These are phyloP conservation scores for Pyrenophora teres DNA, from an alignment of 2,329 filamentous ascomycete genomes.

Conservation along the genomic window DNA sequence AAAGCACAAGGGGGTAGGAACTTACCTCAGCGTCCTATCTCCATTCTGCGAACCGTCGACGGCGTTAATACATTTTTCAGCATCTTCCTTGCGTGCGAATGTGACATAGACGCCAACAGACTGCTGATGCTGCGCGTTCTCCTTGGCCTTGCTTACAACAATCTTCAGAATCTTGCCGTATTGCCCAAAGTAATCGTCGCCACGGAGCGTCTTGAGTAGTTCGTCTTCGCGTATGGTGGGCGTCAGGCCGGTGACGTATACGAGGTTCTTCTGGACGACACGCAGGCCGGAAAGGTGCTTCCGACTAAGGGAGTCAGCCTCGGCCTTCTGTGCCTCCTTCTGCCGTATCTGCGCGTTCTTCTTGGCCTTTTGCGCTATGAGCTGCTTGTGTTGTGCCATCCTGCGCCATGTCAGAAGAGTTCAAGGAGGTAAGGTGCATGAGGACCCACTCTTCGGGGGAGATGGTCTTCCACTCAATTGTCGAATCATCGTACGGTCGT, in stretches of 20 bases:
- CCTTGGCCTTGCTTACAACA: constrained; percentile 94
- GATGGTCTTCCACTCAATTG: constrained; percentile 94
- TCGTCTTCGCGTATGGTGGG: constrained; percentile 92
- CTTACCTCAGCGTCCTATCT: constrained; percentile 78
- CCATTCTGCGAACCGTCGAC: constrained; percentile 93
- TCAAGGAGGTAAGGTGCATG: constrained; percentile 16
- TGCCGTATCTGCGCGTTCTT: constrained; percentile 89
- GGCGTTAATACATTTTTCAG: constrained; percentile 83
- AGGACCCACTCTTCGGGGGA: constrained; percentile 86
- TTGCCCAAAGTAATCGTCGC: constrained; percentile 93
- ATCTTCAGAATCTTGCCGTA: constrained; percentile 99
- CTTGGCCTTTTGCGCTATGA: constrained; percentile 80
- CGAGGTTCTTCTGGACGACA: constrained; percentile 97
- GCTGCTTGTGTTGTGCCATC: constrained; percentile 74
- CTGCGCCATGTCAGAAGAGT: constrained; percentile 51
- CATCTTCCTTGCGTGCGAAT: constrained; percentile 89
- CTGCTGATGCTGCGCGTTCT: constrained; percentile 69
- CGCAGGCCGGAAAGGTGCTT: constrained; percentile 95
- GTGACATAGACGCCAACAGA: constrained; percentile 99
- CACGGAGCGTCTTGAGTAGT: constrained; percentile 85
- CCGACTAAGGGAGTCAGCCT: constrained; percentile 91
- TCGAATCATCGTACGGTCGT: constrained; percentile 93
- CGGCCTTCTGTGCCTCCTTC: constrained; percentile 93
- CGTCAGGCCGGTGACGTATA: constrained; percentile 94
- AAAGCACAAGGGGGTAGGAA: neutral